A percentile compares a stretch with the other conserved stretches of the same genome.
Conservation (phyloP, 2,329 filamentous ascomycete species). For the Ophidiomyces ophidiicola region DNA sequence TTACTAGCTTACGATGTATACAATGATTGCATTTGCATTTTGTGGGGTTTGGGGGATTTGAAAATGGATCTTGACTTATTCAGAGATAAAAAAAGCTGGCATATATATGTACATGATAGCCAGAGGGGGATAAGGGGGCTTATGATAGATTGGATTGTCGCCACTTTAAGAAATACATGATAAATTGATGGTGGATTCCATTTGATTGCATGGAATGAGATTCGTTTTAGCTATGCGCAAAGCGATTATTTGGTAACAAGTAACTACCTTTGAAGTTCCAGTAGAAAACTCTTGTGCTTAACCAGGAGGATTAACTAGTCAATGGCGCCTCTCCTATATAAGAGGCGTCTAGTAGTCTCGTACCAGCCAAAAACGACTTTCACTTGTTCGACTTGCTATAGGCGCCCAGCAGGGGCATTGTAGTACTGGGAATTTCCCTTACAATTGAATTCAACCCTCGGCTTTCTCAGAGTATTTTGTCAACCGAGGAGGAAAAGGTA, state of each 20-base stretch:
- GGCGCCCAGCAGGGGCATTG: too few species aligned
- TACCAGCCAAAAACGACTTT: too few species aligned
- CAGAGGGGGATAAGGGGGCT: too few species aligned
- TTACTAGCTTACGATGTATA: background rate
- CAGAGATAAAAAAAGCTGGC: background rate
- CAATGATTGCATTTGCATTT: slow-evolving; percentile 9
- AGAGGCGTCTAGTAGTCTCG: too few species aligned
- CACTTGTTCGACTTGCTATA: too few species aligned
- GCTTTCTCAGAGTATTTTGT: too few species aligned
- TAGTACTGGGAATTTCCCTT: too few species aligned
- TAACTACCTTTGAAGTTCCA: background rate
- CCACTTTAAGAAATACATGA: slow-evolving; percentile 5
- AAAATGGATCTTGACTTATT: background rate
- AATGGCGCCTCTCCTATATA: too few species aligned
- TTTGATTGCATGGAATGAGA: background rate
- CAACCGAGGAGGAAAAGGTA: too few species aligned
- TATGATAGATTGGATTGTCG: slow-evolving; percentile 7
- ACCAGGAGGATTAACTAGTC: too few species aligned
- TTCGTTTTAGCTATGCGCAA: background rate
- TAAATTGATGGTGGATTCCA: slow-evolving; percentile 8
- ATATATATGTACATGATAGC: slow-evolving; percentile 1
- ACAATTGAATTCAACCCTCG: too few species aligned
- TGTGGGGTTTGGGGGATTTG: background rate
- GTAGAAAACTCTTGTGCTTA: background rate
- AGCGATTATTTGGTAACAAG: background rate